Base-by-base conservation (phyloP, 2,329 filamentous ascomycete genomes). In the Alternaria novae-zelandiae region DNA sequence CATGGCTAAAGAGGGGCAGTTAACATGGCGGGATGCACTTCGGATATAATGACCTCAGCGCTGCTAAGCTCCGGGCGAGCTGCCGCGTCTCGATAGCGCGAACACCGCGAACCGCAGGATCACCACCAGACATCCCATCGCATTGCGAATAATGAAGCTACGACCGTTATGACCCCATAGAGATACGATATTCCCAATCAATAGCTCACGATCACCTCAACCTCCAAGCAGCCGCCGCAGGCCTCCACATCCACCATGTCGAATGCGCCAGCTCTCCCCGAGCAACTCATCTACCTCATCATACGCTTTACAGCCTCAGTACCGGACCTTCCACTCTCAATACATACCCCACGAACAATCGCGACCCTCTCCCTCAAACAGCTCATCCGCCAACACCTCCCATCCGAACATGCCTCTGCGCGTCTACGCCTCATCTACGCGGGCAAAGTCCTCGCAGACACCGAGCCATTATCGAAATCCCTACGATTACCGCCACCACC, bases 291-390 rank as follows among this genome's bases (percentile, higher is more conserved):
- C 60, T 89, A 91, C 74, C 86, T 98, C 49, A 95, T 92, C 41
- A 90, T 98, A 78, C 94, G 95, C 79, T 98, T 99, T 86, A 93
- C 93, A 57, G 90, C 90, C 64, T 90, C 93, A 1, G 87, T 95
- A 61, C 90, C 93, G 15, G 96, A 98, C 78, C 87, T 97, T 43
- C 87, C 90, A 44, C 87, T 98, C 64, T 89, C 93, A 73, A 88
- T 98, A 74, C 80, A 88, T 53, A 82, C 85, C 6, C 92, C 94
- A 0, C 80, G 85, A 51, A 84, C 85, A 30, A 94, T 91, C 11
- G 93, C 93, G 45, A 88, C 93, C 57, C 87, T 93, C 59, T 88
- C 90, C 2, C 86, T 98, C 61, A 97, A 97, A 80, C 90, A 91
- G 72, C 86, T 91, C 55, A 92, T 98, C 76, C 93, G 96, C 70